Percentiles rank a stretch among this genome's conserved stretches.
Conservation (phyloP, 108 stramenopile genomes). For the Parietichytrium sp. region DNA sequence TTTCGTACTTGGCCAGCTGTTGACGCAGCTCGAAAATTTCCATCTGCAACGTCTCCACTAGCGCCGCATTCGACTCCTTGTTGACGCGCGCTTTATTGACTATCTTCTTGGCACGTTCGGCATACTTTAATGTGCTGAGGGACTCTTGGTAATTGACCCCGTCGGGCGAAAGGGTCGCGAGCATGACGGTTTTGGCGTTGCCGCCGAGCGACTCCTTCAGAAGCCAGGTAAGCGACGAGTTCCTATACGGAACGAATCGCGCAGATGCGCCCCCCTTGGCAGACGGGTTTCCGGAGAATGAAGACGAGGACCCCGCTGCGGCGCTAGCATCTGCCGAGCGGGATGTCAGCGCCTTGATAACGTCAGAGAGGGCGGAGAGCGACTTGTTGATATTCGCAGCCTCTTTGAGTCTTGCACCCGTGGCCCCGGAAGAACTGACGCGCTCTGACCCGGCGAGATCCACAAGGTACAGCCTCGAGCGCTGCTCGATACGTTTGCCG, state of each 20-base stretch:
- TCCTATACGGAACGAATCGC: conserved; percentile 66
- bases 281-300: no score
- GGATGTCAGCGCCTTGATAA: conserved; percentile 60
- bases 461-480: conserved; percentile 82
- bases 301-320: no score
- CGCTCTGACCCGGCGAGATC: conserved; percentile 97
- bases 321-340: conserved; percentile 68
- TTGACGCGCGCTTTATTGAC: conserved; percentile 38
- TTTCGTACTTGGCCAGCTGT: background rate
- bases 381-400: conserved; percentile 98
- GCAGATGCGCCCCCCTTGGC: no score
- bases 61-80: conserved; percentile 38
- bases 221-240: conserved; percentile 60
- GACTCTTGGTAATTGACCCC: conserved; percentile 52
- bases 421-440: conserved; percentile 84
- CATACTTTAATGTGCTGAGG: conserved; percentile 53
- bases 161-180: conserved; percentile 48
- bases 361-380: conserved; percentile 92
- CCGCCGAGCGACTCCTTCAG: conserved; percentile 52
- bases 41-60: conserved; percentile 36
- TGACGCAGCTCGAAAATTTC: conserved; percentile 37
- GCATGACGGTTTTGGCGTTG: conserved; percentile 54
- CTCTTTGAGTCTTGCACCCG: conserved; percentile 84
- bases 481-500: conserved; percentile 60
- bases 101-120: conserved; percentile 49